Evolutionary conservation across 1,284 basidiomycete genomes (phyloP).

Genomic region (Ceratobasidium sp.): DNA sequence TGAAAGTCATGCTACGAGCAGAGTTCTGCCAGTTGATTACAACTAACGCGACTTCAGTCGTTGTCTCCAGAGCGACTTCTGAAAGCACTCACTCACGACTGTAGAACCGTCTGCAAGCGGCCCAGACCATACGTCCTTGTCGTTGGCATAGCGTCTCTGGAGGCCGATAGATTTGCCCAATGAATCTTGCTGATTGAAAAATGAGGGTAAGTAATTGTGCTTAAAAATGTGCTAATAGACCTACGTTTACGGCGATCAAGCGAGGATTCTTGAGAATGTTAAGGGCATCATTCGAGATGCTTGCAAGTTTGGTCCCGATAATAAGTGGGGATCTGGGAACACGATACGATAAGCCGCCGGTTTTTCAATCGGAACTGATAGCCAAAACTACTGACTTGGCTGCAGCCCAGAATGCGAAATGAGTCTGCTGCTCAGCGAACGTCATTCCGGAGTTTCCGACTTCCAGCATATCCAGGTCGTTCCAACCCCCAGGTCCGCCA

Average conservation of each 20-base stretch:
- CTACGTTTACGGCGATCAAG: slow-evolving; percentile 56
- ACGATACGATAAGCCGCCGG: too few species aligned
- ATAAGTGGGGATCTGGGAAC: slow-evolving; percentile 55
- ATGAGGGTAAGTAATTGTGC: background rate
- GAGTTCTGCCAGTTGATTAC: slow-evolving; percentile 56
- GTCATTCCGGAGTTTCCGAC: slow-evolving; percentile 58
- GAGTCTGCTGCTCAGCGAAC: slow-evolving; percentile 55
- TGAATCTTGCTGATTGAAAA: slow-evolving; percentile 56
- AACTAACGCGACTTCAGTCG: slow-evolving; percentile 46
- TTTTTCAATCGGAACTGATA: background rate
- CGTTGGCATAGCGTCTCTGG: slow-evolving; percentile 58
- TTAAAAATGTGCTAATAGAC: slow-evolving; percentile 37
- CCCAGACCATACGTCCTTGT: slow-evolving; percentile 60
- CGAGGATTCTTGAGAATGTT: slow-evolving; percentile 54
- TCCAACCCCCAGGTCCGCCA: slow-evolving; percentile 56
- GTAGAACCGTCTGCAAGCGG: slow-evolving; percentile 59
- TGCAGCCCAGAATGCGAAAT: slow-evolving; percentile 61
- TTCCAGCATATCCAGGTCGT: slow-evolving; percentile 59
- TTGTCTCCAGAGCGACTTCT: background rate
- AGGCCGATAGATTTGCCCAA: slow-evolving; percentile 58
- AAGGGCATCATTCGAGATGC: slow-evolving; percentile 50
- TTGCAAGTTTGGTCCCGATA: slow-evolving; percentile 56
- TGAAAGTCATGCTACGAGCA: slow-evolving; percentile 53
- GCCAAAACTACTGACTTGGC: slow-evolving; percentile 49
- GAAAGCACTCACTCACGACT: slow-evolving; percentile 53